Conservation (phyloP, 495 filamentous ascomycete genomes). For the Sphaerosporella brunnea region DNA sequence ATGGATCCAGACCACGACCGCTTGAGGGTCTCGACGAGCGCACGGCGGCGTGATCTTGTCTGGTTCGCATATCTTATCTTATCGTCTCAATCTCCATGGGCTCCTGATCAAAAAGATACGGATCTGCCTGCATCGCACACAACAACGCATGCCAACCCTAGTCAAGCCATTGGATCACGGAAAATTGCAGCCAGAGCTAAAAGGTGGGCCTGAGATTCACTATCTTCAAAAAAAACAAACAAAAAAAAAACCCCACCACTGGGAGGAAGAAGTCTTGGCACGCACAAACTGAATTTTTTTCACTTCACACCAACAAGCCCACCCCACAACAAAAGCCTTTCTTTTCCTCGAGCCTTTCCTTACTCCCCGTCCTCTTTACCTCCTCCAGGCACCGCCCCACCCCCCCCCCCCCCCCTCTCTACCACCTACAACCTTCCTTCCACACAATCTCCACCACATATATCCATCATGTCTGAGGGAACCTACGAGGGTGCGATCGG, state of each 20-base stretch:
- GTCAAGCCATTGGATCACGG: no score
- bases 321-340: constrained; percentile 22
- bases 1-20: no score
- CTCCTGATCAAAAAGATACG: no score
- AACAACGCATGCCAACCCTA: no score
- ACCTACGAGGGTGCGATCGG: constrained; percentile 98
- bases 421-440: constrained; percentile 12
- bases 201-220: not conserved
- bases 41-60: no score
- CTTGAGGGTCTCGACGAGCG: no score
- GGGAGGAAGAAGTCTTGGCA: constrained; percentile 5
- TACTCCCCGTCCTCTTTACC: constrained; percentile 17
- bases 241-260: no score
- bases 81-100: no score
- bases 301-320: constrained; percentile 12
- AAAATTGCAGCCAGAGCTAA: no score
- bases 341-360: constrained; percentile 18
- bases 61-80: no score
- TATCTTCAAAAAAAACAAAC: no score
- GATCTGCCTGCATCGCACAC: no score
- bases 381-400: constrained; percentile 10
- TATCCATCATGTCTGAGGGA: constrained; percentile 63
- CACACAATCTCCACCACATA: constrained; percentile 11
- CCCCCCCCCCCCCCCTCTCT: constrained; percentile 11
- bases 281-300: constrained; percentile 1